phyloP scores from a whole-genome alignment of 2,329 filamentous ascomycete species.

The Cytospora leucostoma region DNA sequence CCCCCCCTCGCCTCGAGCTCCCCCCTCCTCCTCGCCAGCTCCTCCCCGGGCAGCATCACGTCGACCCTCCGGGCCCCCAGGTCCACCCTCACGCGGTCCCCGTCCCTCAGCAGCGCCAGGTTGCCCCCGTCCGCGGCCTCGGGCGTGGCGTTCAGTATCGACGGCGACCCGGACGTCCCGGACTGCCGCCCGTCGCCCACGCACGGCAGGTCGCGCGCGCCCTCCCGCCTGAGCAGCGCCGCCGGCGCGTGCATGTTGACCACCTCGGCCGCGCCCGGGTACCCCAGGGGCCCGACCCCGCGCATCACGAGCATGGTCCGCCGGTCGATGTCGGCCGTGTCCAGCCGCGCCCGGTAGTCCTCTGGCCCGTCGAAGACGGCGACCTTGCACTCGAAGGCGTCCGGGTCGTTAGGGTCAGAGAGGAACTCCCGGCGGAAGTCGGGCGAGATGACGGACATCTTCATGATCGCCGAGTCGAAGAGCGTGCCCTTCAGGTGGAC shows the following conservation, averaged over 20 bases:
- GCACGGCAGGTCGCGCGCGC: constrained; percentile 49
- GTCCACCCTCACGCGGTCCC: constrained; percentile 53
- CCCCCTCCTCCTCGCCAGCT: constrained; percentile 39
- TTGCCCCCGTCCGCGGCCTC: constrained; percentile 58
- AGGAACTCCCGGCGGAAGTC: constrained; percentile 49
- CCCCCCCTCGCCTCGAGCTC: constrained; percentile 42
- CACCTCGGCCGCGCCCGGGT: constrained; percentile 53
- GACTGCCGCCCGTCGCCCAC: constrained; percentile 58
- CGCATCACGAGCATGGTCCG: constrained; percentile 51
- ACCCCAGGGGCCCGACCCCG: constrained; percentile 50
- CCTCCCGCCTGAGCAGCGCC: constrained; percentile 46
- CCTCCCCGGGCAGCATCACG: constrained; percentile 45
- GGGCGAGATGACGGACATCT: constrained; percentile 51
- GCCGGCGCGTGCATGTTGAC: constrained; percentile 54
- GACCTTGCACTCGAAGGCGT: constrained; percentile 50
- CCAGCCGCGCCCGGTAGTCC: constrained; percentile 47
- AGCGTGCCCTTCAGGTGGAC: constrained; percentile 49
- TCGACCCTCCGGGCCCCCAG: constrained; percentile 51
- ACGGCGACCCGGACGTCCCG: constrained; percentile 56
- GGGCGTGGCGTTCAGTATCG: constrained; percentile 57
- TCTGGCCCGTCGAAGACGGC: constrained; percentile 54
- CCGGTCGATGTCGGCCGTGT: constrained; percentile 43
- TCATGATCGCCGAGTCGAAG: constrained; percentile 56
- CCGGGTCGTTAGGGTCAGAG: constrained; percentile 46
- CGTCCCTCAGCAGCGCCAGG: constrained; percentile 50